A percentile compares a stretch with the other conserved stretches of the same genome.
Conservation (phyloP, 495 filamentous ascomycete genomes). For the Letharia columbiana region DNA sequence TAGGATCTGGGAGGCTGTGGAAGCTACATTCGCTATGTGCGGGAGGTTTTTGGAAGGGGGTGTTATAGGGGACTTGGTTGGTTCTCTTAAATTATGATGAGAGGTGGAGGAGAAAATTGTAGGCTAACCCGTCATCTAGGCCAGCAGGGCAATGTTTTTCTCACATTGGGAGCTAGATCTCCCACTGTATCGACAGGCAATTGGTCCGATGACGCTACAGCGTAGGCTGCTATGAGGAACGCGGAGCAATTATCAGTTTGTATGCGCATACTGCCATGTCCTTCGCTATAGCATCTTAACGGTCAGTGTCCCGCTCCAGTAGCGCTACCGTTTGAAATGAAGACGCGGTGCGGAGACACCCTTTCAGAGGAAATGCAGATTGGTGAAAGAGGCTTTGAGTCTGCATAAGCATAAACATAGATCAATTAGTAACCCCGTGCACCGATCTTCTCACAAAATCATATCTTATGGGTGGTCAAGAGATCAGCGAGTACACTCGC, state of each 20-base stretch:
- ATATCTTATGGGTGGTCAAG: no score
- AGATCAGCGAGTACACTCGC: no score
- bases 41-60: neutral
- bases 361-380: no score
- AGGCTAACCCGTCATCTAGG: conserved; percentile 35
- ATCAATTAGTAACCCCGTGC: no score
- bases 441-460: no score
- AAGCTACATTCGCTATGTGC: conserved; percentile 8
- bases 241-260: neutral
- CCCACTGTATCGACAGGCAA: neutral
- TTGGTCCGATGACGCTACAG: neutral
- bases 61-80: conserved; percentile 8
- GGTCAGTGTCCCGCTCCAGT: no score
- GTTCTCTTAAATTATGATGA: conserved; percentile 27
- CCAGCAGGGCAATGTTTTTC: conserved; percentile 17
- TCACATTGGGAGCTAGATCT: neutral
- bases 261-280: neutral
- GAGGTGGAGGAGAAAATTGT: neutral
- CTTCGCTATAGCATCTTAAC: neutral
- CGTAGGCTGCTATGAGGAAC: neutral
- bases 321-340: no score
- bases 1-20: conserved; percentile 7
- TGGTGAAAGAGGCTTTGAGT: no score
- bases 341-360: no score
- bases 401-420: no score